Percentiles rank a stretch among this genome's conserved stretches.
Conservation (phyloP, 768 basidiomycete genomes). For the Termitomyces sp. region DNA sequence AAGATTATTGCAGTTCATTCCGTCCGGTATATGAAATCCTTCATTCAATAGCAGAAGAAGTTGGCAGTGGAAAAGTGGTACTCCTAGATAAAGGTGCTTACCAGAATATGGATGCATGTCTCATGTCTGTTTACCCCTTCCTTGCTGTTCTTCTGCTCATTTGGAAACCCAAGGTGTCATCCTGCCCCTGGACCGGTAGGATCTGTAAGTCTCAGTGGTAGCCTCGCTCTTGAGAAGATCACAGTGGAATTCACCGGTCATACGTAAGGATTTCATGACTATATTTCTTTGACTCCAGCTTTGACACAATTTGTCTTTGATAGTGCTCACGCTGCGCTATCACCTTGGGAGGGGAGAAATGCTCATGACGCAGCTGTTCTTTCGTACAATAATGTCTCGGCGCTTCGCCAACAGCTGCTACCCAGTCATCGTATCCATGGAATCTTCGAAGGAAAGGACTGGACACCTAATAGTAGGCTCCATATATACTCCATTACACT, state of each 20-base stretch:
- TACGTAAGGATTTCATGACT: constrained; percentile 43
- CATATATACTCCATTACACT: not conserved
- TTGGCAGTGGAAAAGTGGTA: constrained; percentile 68
- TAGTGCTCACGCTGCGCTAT: constrained; percentile 75
- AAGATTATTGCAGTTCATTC: not conserved
- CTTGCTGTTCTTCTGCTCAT: not conserved
- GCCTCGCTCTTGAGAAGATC: constrained; percentile 59
- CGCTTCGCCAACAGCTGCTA: constrained; percentile 76
- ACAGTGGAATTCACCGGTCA: constrained; percentile 69
- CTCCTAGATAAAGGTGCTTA: constrained; percentile 74
- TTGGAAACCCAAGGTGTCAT: constrained; percentile 55
- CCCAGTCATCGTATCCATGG: constrained; percentile 81
- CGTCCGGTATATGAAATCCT: not conserved
- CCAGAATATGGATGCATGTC: constrained; percentile 69
- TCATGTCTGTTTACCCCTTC: constrained; percentile 50
- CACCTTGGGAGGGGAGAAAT: constrained; percentile 84
- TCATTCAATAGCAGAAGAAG: constrained; percentile 62
- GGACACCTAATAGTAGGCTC: constrained; percentile 66
- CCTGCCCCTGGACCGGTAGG: constrained; percentile 79
- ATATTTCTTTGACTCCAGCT: no score
- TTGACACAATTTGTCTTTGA: not conserved
- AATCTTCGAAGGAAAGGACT: constrained; percentile 69
- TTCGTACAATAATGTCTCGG: constrained; percentile 75
- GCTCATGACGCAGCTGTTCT: constrained; percentile 83
- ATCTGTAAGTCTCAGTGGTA: constrained; percentile 62